Evolutionary conservation across 2,329 filamentous ascomycete species (phyloP).

Genomic region (Hypomyces perniciosus): DNA sequence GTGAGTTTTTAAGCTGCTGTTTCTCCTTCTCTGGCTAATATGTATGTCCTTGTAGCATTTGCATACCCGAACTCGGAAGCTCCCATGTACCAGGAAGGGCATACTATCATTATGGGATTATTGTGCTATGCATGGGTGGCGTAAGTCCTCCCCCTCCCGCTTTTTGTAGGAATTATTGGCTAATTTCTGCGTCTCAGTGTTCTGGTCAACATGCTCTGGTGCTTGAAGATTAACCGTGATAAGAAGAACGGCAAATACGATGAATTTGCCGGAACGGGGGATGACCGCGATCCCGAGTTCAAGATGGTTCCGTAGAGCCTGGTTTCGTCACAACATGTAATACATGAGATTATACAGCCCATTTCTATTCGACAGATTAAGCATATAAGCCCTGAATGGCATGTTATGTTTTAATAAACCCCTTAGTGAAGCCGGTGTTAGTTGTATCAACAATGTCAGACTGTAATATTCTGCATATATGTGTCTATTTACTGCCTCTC

Average conservation of each 20-base stretch:
- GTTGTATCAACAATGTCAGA: too few relatives aligned
- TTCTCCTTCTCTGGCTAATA: background rate
- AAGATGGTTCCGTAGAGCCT: constrained; percentile 47
- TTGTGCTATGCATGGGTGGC: constrained; percentile 58
- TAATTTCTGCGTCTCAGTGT: constrained; percentile 36
- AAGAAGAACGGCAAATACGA: constrained; percentile 55
- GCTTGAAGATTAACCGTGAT: constrained; percentile 57
- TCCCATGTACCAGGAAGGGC: constrained; percentile 54
- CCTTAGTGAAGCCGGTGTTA: too few relatives aligned
- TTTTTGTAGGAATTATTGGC: background rate
- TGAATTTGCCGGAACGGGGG: constrained; percentile 49
- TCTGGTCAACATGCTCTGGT: constrained; percentile 55
- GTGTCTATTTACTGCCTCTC: background rate
- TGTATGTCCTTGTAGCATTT: constrained; percentile 37
- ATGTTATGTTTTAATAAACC: too few relatives aligned
- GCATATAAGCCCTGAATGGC: too few relatives aligned
- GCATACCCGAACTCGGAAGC: constrained; percentile 52
- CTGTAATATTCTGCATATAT: background rate
- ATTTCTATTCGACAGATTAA: too few relatives aligned
- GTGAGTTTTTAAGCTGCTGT: constrained; percentile 24
- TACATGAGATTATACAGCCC: too few relatives aligned
- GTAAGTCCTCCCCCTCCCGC: constrained; percentile 36
- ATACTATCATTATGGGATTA: constrained; percentile 54
- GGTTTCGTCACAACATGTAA: background rate
- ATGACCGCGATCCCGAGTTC: constrained; percentile 59